A percentile compares a stretch with the other conserved stretches of the same genome.
Evolutionary conservation across 202 grass and related monocot species (phyloP).

Genomic region (Digitaria exilis): DNA sequence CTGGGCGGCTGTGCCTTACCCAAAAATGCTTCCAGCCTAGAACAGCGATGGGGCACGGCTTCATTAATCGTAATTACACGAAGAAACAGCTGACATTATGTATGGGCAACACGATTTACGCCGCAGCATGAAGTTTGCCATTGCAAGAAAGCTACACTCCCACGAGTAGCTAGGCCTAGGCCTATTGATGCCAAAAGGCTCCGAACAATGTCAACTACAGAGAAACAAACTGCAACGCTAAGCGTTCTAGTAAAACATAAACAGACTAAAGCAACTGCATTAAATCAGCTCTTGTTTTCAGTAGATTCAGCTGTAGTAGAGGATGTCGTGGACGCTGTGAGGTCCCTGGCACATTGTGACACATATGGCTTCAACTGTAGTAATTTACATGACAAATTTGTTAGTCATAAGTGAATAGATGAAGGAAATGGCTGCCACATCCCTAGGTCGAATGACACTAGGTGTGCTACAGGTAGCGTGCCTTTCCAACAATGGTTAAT

Average conservation of each 20-base stretch:
- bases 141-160: not conserved
- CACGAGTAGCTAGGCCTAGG: not conserved
- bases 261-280: not conserved
- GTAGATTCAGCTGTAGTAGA: constrained; percentile 56
- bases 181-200: constrained; percentile 4
- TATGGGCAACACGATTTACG: not conserved
- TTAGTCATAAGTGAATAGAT: not conserved
- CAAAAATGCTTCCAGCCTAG: not conserved
- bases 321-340: constrained; percentile 37
- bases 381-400: constrained; percentile 22
- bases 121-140: not conserved
- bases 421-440: not conserved
- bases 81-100: not conserved
- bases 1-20: not conserved
- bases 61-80: not conserved
- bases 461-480: not conserved
- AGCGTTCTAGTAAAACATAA: constrained; percentile 4
- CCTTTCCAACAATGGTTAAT: not conserved
- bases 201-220: not conserved
- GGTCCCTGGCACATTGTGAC: constrained; percentile 65
- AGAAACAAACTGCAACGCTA: constrained; percentile 27
- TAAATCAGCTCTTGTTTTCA: constrained; percentile 57
- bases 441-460: not conserved
- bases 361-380: constrained; percentile 87
- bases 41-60: not conserved